Evolutionary conservation across 495 filamentous ascomycete genomes (phyloP), one percentile per base, ranked within the genome.

Genomic region (Xeromyces bisporus): DNA sequence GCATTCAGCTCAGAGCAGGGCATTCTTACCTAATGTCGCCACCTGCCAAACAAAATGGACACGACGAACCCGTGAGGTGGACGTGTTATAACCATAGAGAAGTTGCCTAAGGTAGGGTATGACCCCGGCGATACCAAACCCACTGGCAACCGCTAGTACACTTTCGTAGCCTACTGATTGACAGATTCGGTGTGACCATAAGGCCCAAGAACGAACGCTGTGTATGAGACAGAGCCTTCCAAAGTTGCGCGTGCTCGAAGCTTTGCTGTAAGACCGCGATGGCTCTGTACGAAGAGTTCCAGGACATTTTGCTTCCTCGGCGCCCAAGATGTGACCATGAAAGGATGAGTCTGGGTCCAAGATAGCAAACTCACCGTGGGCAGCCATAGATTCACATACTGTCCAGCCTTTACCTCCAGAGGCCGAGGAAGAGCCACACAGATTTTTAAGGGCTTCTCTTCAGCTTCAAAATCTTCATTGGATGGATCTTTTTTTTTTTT

Each of bases 31-130:
- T 9, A 42, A 33, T 33, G 33, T 28, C 17, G 42, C 27, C 12
- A 51, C 17, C 34, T 49, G 32, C 40, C 40, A 51, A 6, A 54
- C 37, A 18, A 54, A 26, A 42, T 43, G 39, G 21, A 50, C 33
- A 15, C 42, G 31, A 7, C 37, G 28, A 12, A 35, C 42, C 9
- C 21, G 25, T 16, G 31, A 23, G 23, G 45, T 29, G 14, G 15
- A 39, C n/a, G 30, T 32, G 8, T 48, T 37, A 20, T 42, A 48
- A 7, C 37, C 34, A 28, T 42, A 31, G 21, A 51, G 31, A 5
- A 48, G 35, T 29, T 49, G 6, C 35, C 36, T 37, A 7, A 51
- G 28, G 25, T 48, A 47, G 2, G 45, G 42, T 20, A 51, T 29
- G 7, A 23, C 26, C 20, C 26, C 27, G 5, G 33, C 39, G 12